phyloP scores from a whole-genome alignment of 495 filamentous ascomycete species.

The Talaromyces nanjingensis region DNA sequence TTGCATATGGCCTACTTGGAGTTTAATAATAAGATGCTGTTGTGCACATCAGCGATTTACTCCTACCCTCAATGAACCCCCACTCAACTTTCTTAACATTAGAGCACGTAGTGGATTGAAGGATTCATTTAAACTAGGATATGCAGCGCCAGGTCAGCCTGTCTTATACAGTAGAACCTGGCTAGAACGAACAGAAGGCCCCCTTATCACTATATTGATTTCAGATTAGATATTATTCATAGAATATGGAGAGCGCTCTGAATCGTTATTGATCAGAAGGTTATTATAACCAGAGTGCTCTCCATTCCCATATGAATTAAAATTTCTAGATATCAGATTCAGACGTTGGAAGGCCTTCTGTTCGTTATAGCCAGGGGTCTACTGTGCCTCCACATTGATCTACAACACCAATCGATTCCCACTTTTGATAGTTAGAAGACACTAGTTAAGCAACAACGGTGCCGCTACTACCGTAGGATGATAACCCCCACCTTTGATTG shows the following conservation, averaged over 20 bases:
- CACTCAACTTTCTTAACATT: neutral
- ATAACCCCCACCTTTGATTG: neutral
- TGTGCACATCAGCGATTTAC: neutral
- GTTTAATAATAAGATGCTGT: neutral
- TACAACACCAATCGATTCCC: neutral
- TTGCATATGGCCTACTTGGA: neutral
- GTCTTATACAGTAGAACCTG: too few relatives aligned
- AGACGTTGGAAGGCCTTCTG: too few relatives aligned
- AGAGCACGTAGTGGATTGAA: neutral
- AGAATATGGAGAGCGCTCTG: too few relatives aligned
- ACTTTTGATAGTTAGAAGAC: neutral
- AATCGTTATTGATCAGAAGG: too few relatives aligned
- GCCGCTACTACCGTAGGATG: neutral
- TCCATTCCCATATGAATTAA: too few relatives aligned
- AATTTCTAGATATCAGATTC: too few relatives aligned
- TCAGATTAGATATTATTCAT: too few relatives aligned
- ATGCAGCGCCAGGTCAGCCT: neutral
- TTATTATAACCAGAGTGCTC: too few relatives aligned
- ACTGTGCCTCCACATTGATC: neutral
- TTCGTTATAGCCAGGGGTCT: too few relatives aligned
- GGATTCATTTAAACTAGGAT: neutral
- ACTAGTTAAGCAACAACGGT: neutral
- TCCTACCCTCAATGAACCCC: neutral
- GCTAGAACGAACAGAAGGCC: too few relatives aligned
- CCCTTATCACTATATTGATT: too few relatives aligned